phyloP scores from a whole-genome alignment of 2,329 filamentous ascomycete species.

The Pezicula rhizophila region DNA sequence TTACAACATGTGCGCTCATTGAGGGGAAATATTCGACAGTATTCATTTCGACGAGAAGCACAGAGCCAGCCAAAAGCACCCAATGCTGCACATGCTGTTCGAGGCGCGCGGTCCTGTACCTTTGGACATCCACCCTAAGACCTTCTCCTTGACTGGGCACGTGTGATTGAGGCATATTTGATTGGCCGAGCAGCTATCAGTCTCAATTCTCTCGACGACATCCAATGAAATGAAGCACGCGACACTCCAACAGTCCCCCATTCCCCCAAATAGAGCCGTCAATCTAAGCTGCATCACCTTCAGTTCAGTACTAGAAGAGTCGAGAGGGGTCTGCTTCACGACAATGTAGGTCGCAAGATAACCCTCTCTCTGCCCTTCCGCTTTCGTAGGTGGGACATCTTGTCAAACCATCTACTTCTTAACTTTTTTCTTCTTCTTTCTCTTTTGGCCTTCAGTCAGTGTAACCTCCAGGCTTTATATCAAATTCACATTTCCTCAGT shows the following conservation, averaged over 20 bases:
- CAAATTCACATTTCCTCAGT: background rate
- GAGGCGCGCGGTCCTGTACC: background rate
- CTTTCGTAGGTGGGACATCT: background rate
- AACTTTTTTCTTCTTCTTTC: background rate
- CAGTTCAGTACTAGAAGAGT: background rate
- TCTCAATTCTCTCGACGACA: background rate
- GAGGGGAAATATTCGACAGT: too few relatives aligned
- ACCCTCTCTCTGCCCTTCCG: background rate
- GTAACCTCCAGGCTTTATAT: background rate
- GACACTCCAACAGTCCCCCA: constrained; percentile 5
- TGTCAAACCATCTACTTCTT: background rate
- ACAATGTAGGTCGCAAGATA: background rate
- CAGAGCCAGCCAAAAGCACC: too few relatives aligned
- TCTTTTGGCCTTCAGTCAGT: background rate
- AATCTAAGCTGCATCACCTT: background rate
- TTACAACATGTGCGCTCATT: too few relatives aligned
- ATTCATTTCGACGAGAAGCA: too few relatives aligned
- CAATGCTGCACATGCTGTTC: background rate
- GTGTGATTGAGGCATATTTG: background rate
- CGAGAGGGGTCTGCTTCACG: background rate
- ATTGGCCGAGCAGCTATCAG: background rate
- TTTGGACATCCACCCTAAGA: background rate
- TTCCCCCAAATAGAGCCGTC: constrained; percentile 2
- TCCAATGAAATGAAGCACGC: constrained; percentile 5
- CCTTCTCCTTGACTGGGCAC: background rate